phyloP scores from a whole-genome alignment of 176 grass and related monocot genomes.

The Elaeis guineensis region DNA sequence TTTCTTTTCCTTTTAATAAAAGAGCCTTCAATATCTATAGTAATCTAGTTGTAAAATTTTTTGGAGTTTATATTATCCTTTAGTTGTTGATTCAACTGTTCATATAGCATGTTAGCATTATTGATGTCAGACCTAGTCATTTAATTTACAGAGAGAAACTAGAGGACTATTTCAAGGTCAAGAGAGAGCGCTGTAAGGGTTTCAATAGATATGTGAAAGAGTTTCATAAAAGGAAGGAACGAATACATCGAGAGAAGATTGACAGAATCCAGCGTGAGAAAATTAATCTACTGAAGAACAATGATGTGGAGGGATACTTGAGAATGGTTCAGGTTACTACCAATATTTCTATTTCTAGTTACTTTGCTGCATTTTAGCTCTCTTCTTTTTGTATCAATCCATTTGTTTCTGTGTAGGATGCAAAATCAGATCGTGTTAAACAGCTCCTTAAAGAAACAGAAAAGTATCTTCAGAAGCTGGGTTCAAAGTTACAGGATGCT shows the following conservation, averaged over 20 bases:
- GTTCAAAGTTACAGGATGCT: constrained; percentile 60
- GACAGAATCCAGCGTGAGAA: constrained; percentile 96
- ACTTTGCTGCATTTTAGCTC: constrained; percentile 17
- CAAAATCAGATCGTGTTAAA: constrained; percentile 97
- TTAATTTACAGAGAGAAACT: constrained; percentile 63
- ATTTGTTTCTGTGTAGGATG: constrained; percentile 57
- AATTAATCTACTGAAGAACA: constrained; percentile 98
- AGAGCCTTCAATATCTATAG: too few relatives aligned
- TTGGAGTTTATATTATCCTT: too few relatives aligned
- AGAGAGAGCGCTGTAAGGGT: constrained; percentile 76
- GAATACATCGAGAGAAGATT: constrained; percentile 87
- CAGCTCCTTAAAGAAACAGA: constrained; percentile 95
- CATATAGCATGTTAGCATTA: too few relatives aligned
- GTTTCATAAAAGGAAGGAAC: constrained; percentile 97
- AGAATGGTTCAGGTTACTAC: constrained; percentile 84
- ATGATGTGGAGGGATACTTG: constrained; percentile 98
- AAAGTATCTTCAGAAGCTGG: constrained; percentile 94
- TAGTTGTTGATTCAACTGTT: too few relatives aligned
- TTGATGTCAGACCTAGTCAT: constrained; percentile 2
- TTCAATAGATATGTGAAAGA: constrained; percentile 85
- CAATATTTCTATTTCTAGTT: constrained; percentile 20
- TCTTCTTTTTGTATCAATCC: constrained; percentile 6
- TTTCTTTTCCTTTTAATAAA: too few relatives aligned
- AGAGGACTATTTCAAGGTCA: constrained; percentile 88
- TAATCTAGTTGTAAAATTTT: too few relatives aligned